Percentiles rank a stretch among this genome's conserved stretches.
Evolutionary conservation across 176 grass and related monocot species (phyloP).

Genomic region (Musa acuminata): DNA sequence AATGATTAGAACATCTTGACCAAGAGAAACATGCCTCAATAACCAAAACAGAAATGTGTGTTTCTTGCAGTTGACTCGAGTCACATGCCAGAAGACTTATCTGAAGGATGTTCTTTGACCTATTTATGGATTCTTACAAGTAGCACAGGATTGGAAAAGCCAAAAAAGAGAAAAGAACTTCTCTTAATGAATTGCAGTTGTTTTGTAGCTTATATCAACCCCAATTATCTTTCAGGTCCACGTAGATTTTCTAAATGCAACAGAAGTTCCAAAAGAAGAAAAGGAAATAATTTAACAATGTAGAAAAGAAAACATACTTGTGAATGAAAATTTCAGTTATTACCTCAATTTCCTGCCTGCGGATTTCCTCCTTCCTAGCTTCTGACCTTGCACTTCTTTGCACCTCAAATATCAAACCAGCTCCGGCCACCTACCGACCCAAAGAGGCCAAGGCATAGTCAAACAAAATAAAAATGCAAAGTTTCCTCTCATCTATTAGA

Average conservation of each 20-base stretch:
- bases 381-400: conserved; percentile 93
- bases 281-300: not conserved
- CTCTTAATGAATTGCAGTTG: too few species aligned
- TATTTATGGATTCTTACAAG: too few species aligned
- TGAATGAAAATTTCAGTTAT: not conserved
- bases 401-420: conserved; percentile 86
- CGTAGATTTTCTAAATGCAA: not conserved
- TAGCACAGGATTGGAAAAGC: too few species aligned
- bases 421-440: conserved; percentile 59
- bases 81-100: too few species aligned
- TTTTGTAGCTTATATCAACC: too few species aligned
- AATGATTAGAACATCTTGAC: too few species aligned
- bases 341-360: conserved; percentile 90
- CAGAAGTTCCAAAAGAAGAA: not conserved
- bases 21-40: not conserved
- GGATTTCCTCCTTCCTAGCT: conserved; percentile 87
- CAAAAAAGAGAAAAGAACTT: not conserved
- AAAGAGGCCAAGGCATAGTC: conserved; percentile 12
- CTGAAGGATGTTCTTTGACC: too few species aligned
- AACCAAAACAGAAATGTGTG: not conserved
- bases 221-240: not conserved
- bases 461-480: too few species aligned
- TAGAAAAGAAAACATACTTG: not conserved
- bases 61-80: too few species aligned
- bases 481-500: too few species aligned